These are phyloP conservation scores for Pythium rishiriense DNA, from an alignment of 352 stramenopile species.

Conservation along the genomic window DNA sequence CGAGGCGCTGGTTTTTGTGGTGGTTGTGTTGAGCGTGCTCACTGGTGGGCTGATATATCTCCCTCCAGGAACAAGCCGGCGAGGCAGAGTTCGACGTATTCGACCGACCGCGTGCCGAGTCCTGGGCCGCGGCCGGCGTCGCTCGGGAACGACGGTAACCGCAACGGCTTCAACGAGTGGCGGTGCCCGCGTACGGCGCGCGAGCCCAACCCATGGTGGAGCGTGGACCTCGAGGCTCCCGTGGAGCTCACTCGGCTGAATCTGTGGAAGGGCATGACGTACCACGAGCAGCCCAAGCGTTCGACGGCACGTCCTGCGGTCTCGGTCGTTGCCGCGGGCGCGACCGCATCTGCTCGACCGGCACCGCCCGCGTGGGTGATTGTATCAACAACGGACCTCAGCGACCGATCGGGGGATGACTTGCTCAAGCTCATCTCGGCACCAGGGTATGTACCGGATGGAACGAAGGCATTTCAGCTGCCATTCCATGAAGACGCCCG, in stretches of 20 bases:
- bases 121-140: slow-evolving; percentile 43
- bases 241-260: slow-evolving; percentile 42
- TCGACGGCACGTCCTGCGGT: slow-evolving; percentile 38
- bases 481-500: slow-evolving; percentile 22
- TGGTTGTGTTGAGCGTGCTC: neutral
- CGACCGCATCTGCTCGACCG: slow-evolving; percentile 29
- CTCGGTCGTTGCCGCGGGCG: slow-evolving; percentile 29
- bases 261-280: slow-evolving; percentile 74
- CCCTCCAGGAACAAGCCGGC: slow-evolving; percentile 33
- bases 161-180: slow-evolving; percentile 70
- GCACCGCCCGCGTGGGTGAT: slow-evolving; percentile 54
- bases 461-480: slow-evolving; percentile 17
- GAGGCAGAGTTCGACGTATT: slow-evolving; percentile 64
- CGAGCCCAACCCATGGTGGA: slow-evolving; percentile 66
- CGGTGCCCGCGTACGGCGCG: slow-evolving; percentile 59
- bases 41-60: neutral
- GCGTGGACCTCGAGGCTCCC: slow-evolving; percentile 57
- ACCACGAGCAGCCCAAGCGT: slow-evolving; percentile 62
- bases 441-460: slow-evolving; percentile 13
- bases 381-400: slow-evolving; percentile 45
- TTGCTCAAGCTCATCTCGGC: slow-evolving; percentile 9
- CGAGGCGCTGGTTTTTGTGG: neutral
- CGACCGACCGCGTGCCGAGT: slow-evolving; percentile 31
- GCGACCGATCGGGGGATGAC: slow-evolving; percentile 2
- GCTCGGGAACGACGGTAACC: slow-evolving; percentile 67